These are phyloP conservation scores for Simplicillium sp. DNA, from an alignment of 2,329 filamentous ascomycete species.

Conservation along the genomic window DNA sequence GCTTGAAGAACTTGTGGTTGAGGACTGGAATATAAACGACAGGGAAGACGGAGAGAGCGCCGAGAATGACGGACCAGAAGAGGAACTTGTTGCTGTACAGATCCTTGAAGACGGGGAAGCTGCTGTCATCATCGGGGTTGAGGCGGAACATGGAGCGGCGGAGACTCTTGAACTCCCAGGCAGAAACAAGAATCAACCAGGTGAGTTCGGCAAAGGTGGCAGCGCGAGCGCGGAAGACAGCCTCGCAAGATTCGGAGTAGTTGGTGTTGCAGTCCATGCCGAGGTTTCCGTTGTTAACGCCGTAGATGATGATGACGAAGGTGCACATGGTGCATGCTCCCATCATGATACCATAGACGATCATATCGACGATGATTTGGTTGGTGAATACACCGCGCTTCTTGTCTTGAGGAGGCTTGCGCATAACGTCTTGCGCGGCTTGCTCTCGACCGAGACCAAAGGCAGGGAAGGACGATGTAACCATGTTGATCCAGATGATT, in stretches of 20 bases:
- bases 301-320: slow-evolving; percentile 57
- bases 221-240: slow-evolving; percentile 61
- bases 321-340: slow-evolving; percentile 55
- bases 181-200: slow-evolving; percentile 64
- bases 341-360: slow-evolving; percentile 73
- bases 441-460: slow-evolving; percentile 79
- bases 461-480: slow-evolving; percentile 78
- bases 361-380: slow-evolving; percentile 70
- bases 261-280: slow-evolving; percentile 53
- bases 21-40: slow-evolving; percentile 65
- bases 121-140: slow-evolving; percentile 39
- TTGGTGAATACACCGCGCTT: slow-evolving; percentile 63
- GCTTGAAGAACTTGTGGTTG: slow-evolving; percentile 64
- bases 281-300: slow-evolving; percentile 43
- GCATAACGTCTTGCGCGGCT: slow-evolving; percentile 68
- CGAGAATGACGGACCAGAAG: slow-evolving; percentile 55
- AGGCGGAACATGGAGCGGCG: slow-evolving; percentile 63
- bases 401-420: slow-evolving; percentile 65
- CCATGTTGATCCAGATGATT: slow-evolving; percentile 92
- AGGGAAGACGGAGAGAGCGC: slow-evolving; percentile 53
- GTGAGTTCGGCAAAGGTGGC: slow-evolving; percentile 66
- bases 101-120: slow-evolving; percentile 49
- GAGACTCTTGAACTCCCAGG: slow-evolving; percentile 71
- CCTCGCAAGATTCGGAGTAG: slow-evolving; percentile 44
- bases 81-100: slow-evolving; percentile 62